Base-by-base conservation (phyloP, 805 yeast species). In the Schwanniomyces yamadae region DNA sequence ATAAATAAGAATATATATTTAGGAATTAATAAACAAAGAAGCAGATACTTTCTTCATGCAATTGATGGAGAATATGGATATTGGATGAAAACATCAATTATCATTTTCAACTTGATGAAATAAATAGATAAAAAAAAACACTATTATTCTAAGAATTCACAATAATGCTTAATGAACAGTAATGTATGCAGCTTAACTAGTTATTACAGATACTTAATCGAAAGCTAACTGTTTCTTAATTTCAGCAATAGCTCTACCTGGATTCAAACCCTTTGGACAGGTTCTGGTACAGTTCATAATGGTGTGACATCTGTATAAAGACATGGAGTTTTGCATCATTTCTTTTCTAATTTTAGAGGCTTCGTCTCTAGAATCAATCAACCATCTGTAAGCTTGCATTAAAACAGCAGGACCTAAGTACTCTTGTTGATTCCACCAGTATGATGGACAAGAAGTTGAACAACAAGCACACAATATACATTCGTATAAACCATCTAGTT, bases 401-500 rank as follows among this genome's bases (percentile, higher is more conserved):
- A 93, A 78, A 37, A 93, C 98, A 20, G 99, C 99, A 17, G 99
- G 99, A 39, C 99, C 99, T 54, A 93, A 73, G 70, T 93, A 93
- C 74, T 93, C 95, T 69, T 90, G 95, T 72, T 88, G 96, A 72
- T 93, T 93, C 99, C 99, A 93, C 99, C 99, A 93, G 78, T 93
- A 93, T 3, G 98, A 90, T 36, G 99, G 99, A 74, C 99, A 93
- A 13, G 98, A 82, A 34, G 99, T 93, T 23, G 97, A 90, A 69
- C 99, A 91, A 71, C 99, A 90, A 8, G 99, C 99, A 73, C 99
- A 91, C 60, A 91, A 73, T 55, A 91, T 91, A 75, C 99, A 91
- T 71, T 91, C 98, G 71, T 91, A 91, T 50, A 93, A 71, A 39
- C 99, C 99, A 64, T 93, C 98, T 59, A 91, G 77, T 71, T 93